Evolutionary conservation across 2,329 filamentous ascomycete species (phyloP), one percentile per base, ranked within the genome.

Genomic region (Hypoxylon sp.): DNA sequence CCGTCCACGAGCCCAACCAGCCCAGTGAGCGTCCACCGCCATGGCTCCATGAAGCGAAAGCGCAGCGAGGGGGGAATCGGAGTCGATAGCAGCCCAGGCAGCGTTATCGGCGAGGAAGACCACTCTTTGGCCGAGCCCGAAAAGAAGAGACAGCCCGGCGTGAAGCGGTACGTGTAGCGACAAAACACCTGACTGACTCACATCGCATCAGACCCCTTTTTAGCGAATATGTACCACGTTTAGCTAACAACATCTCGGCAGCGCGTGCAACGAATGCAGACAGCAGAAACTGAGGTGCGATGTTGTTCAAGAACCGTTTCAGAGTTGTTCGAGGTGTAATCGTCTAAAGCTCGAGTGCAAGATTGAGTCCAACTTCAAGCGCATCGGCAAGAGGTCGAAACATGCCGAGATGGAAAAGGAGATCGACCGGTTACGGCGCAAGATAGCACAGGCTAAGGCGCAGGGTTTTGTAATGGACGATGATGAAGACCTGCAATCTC

Each of bases 361-460:
- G 80, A 95, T 96, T 80, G 92, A 95, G 80, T 92, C 91, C 76
- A 94, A 94, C 80, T 95, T 95, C 82, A 95, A 94, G 85, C 90
- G 92, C 74, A 85, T 95, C 17, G 91, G 92, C 70, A 96, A 96
- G 83, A 88, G 92, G 46, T 92, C 89, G 71, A 92, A 93, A 79
- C 92, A 95, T 80, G 92, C 92, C 75, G 92, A 95, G 81, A 95
- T 95, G 92, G 92, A 94, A 78, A 92, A 90, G 81, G 91, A 95
- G 80, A 92, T 95, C 76, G 91, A 93, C 64, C 88, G 85, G 69
- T 81, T 91, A 72, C 87, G 90, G 57, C 86, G 89, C 50, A 88
- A 85, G 74, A 84, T 92, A 68, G 82, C 87, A 63, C 84, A 85
- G 70, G 90, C 90, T 66, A 85, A 88, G 74, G 76, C 84, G 20